A percentile compares a stretch with the other conserved stretches of the same genome.
Evolutionary conservation across 2,329 filamentous ascomycete species (phyloP).

Genomic region (Botrytis hyacinthi): DNA sequence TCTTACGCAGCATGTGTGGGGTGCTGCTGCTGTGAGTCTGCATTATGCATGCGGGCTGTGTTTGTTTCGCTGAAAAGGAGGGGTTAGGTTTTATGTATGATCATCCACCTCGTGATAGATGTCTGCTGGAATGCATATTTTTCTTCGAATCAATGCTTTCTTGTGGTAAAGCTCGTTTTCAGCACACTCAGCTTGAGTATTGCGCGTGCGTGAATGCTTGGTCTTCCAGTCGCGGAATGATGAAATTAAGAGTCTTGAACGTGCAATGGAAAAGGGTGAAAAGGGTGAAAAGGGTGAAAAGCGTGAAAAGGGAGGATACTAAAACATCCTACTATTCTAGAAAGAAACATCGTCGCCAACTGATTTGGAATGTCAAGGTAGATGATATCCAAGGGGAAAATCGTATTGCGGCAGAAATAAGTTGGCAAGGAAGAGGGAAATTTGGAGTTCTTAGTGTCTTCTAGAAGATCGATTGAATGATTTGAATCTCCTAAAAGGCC

Average conservation of each 20-base stretch:
- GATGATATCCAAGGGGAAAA: background rate
- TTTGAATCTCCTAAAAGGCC: background rate
- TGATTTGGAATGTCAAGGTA: background rate
- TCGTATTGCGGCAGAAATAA: background rate
- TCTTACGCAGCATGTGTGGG: background rate
- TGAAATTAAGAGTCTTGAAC: background rate
- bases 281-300: too few species aligned
- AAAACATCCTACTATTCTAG: background rate
- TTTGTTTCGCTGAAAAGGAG: background rate
- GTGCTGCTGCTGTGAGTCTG: background rate
- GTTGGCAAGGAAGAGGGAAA: background rate
- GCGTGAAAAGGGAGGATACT: background rate
- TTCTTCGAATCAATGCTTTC: background rate
- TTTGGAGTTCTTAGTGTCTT: conserved; percentile 4
- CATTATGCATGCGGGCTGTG: conserved; percentile 1
- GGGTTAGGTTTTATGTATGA: background rate
- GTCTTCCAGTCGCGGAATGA: background rate
- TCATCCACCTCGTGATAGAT: background rate
- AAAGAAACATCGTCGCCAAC: background rate
- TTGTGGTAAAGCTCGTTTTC: background rate
- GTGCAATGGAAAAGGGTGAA: background rate
- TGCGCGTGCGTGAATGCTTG: background rate
- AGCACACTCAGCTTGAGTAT: background rate
- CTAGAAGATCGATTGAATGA: conserved; percentile 7
- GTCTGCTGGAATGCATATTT: background rate